These are phyloP conservation scores for Cucumis hystrix DNA, from an alignment of 306 rosid species.

Conservation along the genomic window DNA sequence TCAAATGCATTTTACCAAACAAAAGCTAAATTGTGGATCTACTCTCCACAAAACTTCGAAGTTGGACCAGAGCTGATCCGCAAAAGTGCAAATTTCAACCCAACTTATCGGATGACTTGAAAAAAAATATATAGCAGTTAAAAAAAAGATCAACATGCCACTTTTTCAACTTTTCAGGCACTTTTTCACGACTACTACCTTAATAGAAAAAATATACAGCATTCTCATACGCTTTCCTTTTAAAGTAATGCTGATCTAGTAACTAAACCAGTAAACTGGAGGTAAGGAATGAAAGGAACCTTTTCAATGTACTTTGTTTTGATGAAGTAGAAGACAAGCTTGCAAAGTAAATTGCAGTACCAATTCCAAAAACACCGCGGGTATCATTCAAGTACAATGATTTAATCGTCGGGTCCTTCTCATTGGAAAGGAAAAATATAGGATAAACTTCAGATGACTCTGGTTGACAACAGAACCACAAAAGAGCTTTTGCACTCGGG, in stretches of 20 bases:
- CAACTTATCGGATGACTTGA: background rate
- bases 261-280: background rate
- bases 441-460: conserved; percentile 56
- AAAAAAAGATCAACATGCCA: background rate
- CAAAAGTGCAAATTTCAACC: background rate
- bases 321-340: conserved; percentile 17
- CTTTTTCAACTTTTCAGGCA: background rate
- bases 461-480: conserved; percentile 73
- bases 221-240: background rate
- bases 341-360: conserved; percentile 53
- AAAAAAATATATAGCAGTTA: background rate
- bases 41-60: background rate
- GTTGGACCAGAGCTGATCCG: background rate
- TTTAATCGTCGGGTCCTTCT: conserved; percentile 29
- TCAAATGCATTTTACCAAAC: background rate
- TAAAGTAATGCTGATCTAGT: background rate
- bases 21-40: background rate
- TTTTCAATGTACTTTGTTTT: conserved; percentile 27
- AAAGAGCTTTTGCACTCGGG: conserved; percentile 68
- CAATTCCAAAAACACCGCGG: conserved; percentile 69
- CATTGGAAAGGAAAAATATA: conserved; percentile 54
- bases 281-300: conserved; percentile 19
- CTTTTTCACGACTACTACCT: background rate
- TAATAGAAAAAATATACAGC: background rate
- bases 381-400: conserved; percentile 48